Evolutionary conservation across 2,329 filamentous ascomycete species (phyloP), one percentile per base, ranked within the genome.

Genomic region (Amphichorda felina): DNA sequence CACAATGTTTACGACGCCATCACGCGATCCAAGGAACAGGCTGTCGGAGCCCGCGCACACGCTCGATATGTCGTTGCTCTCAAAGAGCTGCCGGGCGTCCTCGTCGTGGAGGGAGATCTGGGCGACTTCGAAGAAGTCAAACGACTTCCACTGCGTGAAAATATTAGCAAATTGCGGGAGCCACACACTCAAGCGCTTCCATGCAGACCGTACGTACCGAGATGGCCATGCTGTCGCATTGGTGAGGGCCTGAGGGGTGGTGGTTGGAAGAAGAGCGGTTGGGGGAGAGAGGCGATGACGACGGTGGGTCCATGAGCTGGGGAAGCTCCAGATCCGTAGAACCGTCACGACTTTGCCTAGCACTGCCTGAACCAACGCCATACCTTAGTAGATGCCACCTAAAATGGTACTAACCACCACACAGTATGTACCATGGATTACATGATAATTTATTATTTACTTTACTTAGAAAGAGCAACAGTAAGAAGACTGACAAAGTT

Each of bases 111-210:
- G 71, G 53, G 81, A 77, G 58, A 95, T 79, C 55, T 83, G 80
- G 55, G 78, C 78, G 58, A 94, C 86, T 63, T 95, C 86, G 74
- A 98, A 96, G 79, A 98, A 98, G 71, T 94, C 88, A 68, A 98
- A 98, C 48, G 82, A 80, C 82, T 95, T 95, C 89, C 91, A 96
- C 89, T 94, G 46, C 15, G 8, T 21, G 15, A 17, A 15, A 30
- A 31, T 8, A 33, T 33, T 11, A 18, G 11, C 14, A 11, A 28
- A 29, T 18, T 19, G 21, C 18, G 13, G 14, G 15, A 35, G n/a
- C n/a, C n/a, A 22, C 21, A 18, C 5, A 19, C 13, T 26, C 18
- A 29, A 26, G 31, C 29, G 17, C n/a, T 18, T 18, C 8, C 16
- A 19, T 29, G 9, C 11, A 13, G 11, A 17, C 16, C 10, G 21